These are phyloP conservation scores for Lipomyces mesembrius DNA, from an alignment of 805 yeast species.

Conservation along the genomic window DNA sequence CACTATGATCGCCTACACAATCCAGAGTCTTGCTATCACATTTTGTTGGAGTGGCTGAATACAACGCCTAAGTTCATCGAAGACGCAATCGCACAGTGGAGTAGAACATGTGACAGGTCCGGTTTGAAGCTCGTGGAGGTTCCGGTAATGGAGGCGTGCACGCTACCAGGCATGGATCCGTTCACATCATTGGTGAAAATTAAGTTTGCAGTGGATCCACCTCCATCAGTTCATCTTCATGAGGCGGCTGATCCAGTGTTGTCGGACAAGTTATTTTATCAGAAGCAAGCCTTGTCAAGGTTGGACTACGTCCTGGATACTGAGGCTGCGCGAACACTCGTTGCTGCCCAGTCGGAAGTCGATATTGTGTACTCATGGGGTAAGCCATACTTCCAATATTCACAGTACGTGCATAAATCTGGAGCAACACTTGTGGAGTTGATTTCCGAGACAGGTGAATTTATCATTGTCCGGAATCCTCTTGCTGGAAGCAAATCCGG, in stretches of 20 bases:
- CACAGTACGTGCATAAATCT: constrained; percentile 86
- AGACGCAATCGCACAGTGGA: constrained; percentile 75
- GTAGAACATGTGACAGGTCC: constrained; percentile 80
- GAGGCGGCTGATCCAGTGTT: constrained; percentile 23
- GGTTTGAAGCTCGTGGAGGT: constrained; percentile 83
- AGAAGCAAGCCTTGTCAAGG: constrained; percentile 67
- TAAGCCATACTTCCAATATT: constrained; percentile 73
- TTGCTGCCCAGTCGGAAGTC: constrained; percentile 48
- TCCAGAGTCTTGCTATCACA: constrained; percentile 92
- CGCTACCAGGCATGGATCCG: constrained; percentile 77
- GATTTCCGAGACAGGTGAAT: constrained; percentile 33
- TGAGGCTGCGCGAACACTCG: constrained; percentile 57
- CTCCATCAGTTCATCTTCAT: constrained; percentile 41
- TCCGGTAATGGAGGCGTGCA: constrained; percentile 86
- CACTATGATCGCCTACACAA: constrained; percentile 92
- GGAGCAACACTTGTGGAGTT: constrained; percentile 78
- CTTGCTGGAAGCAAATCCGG: constrained; percentile 22
- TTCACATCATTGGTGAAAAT: constrained; percentile 84
- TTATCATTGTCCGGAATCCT: constrained; percentile 33
- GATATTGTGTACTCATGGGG: constrained; percentile 93
- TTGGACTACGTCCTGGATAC: constrained; percentile 83
- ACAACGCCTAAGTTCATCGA: constrained; percentile 85
- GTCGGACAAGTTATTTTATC: constrained; percentile 67
- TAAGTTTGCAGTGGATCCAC: constrained; percentile 69
- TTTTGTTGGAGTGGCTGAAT: constrained; percentile 89